Percentiles rank a stretch among this genome's conserved stretches.
Evolutionary conservation across 441 rosid species (phyloP).

Genomic region (Bruguiera hainesii): DNA sequence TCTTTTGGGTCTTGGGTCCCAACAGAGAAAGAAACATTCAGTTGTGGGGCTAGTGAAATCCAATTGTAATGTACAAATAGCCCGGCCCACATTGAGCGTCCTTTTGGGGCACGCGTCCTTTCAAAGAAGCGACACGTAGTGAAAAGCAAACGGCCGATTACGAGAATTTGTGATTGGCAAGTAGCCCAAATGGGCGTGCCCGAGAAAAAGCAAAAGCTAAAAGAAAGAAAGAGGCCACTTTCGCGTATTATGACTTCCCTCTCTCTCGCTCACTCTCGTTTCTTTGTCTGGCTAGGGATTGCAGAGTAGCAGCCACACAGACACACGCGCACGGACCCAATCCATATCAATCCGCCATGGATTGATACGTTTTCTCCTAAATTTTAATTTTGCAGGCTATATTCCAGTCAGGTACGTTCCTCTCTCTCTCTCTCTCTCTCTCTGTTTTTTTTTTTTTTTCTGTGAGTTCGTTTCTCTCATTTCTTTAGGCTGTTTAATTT

Average conservation of each 20-base stretch:
- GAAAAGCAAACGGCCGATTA: too few species aligned
- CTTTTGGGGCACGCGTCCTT: too few species aligned
- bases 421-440: too few species aligned
- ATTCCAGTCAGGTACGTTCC: constrained; percentile 4
- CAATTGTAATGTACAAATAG: too few species aligned
- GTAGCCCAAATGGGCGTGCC: constrained; percentile 36
- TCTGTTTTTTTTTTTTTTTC: not conserved
- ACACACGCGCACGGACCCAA: constrained; percentile 16
- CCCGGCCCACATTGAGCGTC: too few species aligned
- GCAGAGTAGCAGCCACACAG: constrained; percentile 41
- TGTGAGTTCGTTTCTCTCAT: not conserved
- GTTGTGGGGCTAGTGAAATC: too few species aligned
- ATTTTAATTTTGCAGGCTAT: not conserved
- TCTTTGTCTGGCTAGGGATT: constrained; percentile 36
- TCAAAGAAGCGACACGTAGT: too few species aligned
- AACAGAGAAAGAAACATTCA: too few species aligned
- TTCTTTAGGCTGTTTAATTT: not conserved
- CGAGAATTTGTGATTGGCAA: not conserved
- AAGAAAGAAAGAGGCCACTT: constrained; percentile 11
- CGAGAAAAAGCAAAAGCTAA: constrained; percentile 10
- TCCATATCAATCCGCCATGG: constrained; percentile 33
- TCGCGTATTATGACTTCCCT: constrained; percentile 20
- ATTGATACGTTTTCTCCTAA: constrained; percentile 36
- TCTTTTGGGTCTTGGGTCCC: too few species aligned
- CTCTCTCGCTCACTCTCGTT: constrained; percentile 5